Evolutionary conservation across 768 basidiomycete species (phyloP).

Genomic region (Termitomyces sp.): DNA sequence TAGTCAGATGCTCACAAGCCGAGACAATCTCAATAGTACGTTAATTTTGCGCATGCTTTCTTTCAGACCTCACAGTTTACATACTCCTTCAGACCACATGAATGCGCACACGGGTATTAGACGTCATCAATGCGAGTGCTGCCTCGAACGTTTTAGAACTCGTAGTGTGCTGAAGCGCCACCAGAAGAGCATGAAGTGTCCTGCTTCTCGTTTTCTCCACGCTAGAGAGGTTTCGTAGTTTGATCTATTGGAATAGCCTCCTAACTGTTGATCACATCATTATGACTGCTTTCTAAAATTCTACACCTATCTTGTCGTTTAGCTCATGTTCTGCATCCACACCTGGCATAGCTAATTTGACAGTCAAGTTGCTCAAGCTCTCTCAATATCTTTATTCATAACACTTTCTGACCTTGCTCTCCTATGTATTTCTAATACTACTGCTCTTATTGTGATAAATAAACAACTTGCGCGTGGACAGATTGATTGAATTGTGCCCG

Average conservation of each 20-base stretch:
- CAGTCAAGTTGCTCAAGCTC: neutral
- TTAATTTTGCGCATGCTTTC: neutral
- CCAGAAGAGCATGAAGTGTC: slow-evolving; percentile 14
- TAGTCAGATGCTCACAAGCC: slow-evolving; percentile 11
- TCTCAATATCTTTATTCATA: neutral
- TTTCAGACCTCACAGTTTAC: neutral
- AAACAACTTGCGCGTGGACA: neutral
- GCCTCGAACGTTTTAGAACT: slow-evolving; percentile 13
- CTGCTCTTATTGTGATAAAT: neutral
- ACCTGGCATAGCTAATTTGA: neutral
- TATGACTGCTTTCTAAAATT: neutral
- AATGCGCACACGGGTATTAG: slow-evolving; percentile 12
- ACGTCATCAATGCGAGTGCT: slow-evolving; percentile 10
- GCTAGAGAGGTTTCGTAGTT: neutral
- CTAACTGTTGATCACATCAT: neutral
- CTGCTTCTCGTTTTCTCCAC: neutral
- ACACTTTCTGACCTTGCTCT: neutral
- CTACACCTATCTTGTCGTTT: neutral
- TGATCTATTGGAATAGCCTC: neutral
- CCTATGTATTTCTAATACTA: neutral
- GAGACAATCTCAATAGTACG: slow-evolving; percentile 15
- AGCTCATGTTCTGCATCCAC: neutral
- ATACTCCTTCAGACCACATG: slow-evolving; percentile 10
- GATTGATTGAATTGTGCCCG: neutral
- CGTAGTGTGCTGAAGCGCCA: slow-evolving; percentile 16